Base-by-base conservation (phyloP, 768 basidiomycete genomes). In the Calocybe cyanea region DNA sequence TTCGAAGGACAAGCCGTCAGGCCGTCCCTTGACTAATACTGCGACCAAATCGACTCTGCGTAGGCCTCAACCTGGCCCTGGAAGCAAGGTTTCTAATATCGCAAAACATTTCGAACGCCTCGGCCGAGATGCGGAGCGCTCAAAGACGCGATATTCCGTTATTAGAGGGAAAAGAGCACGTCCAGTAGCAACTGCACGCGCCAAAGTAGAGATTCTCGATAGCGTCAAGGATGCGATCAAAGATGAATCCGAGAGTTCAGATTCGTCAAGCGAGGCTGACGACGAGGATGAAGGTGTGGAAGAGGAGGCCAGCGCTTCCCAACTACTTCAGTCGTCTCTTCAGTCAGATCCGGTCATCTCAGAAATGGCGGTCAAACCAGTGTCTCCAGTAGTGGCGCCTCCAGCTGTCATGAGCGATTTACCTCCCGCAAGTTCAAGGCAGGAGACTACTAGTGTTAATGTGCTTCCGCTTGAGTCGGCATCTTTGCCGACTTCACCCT, bases 71-170 rank as follows among this genome's bases (percentile, higher is more conserved):
- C 60, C 68, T 28, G 67, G 69, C 30, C 58, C 75, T 6, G 81
- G 81, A 13, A 76, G 66, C 44, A 91, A 89, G 59, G 94, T 98
- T 7, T 83, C 87, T 0, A 90, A 84, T 44, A 91, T 96, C 11
- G 80, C 93, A 8, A 83, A 87, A 53, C 91, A 96, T 51, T 98
- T 90, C 62, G 93, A 96, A 63, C 81, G 88, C 13, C 76, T 96
- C 24, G 79, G 73, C 45, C 78, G 80, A 36, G 90, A 92, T 31
- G 77, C 67, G 6, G 87, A 91, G 57, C 80, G 80, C 30, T 77
- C 82, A 2, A 92, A 81, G 57, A 78, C 83, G 45, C 80, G 87
- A 18, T 89, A 95, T 57, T 79, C 84, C n/a, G 80, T 92, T 43
- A 88, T 93, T 57, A 80, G 92, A 30, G 88, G 87, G 9, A 85